These are phyloP conservation scores for Vaccinium macrocarpon DNA, from an alignment of 148 eudicot genomes.

Conservation along the genomic window DNA sequence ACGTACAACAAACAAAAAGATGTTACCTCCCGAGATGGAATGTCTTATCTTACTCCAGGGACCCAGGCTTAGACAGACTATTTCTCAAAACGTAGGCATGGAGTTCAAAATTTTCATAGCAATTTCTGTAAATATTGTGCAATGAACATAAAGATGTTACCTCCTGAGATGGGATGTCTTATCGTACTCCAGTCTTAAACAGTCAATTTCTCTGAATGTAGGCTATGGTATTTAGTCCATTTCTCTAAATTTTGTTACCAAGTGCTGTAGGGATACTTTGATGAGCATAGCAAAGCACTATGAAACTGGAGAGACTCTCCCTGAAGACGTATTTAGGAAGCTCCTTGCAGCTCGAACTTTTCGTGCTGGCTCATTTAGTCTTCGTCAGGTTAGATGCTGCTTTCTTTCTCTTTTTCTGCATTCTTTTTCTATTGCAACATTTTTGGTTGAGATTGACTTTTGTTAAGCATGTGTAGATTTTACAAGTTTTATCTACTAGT, in stretches of 20 bases:
- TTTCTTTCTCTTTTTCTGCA: background rate
- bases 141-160: background rate
- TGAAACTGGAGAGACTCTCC: slow-evolving; percentile 84
- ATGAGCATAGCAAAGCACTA: slow-evolving; percentile 94
- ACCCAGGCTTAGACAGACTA: too few species aligned
- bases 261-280: slow-evolving; percentile 72
- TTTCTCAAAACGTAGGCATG: background rate
- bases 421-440: background rate
- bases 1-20: background rate
- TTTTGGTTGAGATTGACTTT: background rate
- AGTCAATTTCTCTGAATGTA: background rate
- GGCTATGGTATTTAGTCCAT: background rate
- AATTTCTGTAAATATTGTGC: too few species aligned
- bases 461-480: background rate
- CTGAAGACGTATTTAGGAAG: slow-evolving; percentile 82
- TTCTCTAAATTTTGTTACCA: background rate
- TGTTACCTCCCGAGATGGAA: background rate
- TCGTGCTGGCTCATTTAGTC: slow-evolving; percentile 83
- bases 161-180: background rate
- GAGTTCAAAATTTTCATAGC: too few species aligned
- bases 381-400: slow-evolving; percentile 62
- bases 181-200: background rate
- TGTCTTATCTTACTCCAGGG: background rate
- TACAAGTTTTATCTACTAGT: background rate
- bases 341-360: slow-evolving; percentile 91